phyloP scores from a whole-genome alignment of 2,329 filamentous ascomycete species.

The Trichoderma semiorbis region DNA sequence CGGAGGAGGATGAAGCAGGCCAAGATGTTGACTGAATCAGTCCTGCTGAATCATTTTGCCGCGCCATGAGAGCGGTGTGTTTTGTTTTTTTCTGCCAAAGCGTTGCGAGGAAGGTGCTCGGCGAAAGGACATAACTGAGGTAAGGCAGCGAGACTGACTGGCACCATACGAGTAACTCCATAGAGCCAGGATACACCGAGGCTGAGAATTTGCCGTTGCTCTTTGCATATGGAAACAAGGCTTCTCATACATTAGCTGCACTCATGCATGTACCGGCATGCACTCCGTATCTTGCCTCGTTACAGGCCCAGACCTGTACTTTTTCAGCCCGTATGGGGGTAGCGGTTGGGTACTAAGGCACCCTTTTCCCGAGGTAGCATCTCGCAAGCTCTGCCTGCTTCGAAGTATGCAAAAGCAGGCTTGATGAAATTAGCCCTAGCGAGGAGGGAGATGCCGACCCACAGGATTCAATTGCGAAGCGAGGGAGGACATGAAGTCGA shows the following conservation, averaged over 20 bases:
- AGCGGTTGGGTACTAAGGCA: constrained; percentile 1
- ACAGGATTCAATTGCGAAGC: background rate
- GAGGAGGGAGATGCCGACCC: background rate
- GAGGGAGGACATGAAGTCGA: background rate
- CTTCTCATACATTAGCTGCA: background rate
- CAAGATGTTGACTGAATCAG: background rate
- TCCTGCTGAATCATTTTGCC: background rate
- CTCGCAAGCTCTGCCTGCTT: background rate
- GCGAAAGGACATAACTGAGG: background rate
- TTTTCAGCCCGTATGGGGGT: background rate
- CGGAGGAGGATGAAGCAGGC: background rate
- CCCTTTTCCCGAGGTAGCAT: background rate
- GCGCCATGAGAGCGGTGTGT: background rate
- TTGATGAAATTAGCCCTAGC: background rate
- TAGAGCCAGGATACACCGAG: background rate
- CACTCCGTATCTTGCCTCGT: background rate
- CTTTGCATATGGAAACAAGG: background rate
- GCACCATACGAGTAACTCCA: too few species aligned
- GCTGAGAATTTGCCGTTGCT: background rate
- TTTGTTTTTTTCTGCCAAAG: background rate
- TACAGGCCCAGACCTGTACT: background rate
- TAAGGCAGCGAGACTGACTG: background rate
- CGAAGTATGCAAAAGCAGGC: background rate
- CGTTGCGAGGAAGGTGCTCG: background rate
- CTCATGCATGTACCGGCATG: background rate